Conservation (phyloP, 2,329 filamentous ascomycete genomes). For the Penicillium sp. region DNA sequence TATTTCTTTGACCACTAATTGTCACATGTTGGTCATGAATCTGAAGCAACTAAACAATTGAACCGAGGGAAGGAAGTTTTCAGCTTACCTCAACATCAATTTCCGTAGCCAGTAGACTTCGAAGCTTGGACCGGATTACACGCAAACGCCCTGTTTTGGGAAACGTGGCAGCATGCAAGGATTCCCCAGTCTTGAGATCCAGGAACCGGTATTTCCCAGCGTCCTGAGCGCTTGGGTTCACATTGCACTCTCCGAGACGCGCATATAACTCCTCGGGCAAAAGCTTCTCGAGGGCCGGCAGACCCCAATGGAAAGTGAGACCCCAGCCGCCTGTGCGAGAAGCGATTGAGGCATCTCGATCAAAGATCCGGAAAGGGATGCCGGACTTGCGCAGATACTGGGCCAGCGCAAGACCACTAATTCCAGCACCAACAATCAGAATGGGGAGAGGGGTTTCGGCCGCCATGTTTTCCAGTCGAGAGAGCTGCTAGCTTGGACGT, state of each 20-base stretch:
- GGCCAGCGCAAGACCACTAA: conserved; percentile 41
- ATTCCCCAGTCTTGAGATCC: conserved; percentile 51
- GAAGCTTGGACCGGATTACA: conserved; percentile 46
- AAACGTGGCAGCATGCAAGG: conserved; percentile 38
- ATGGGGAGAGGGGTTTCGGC: conserved; percentile 27
- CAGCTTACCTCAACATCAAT: conserved; percentile 47
- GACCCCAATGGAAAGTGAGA: conserved; percentile 61
- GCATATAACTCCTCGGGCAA: conserved; percentile 47
- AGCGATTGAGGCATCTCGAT: conserved; percentile 41
- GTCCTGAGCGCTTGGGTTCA: conserved; percentile 51
- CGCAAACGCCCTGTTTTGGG: conserved; percentile 46
- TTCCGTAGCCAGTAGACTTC: conserved; percentile 44
- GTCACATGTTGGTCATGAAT: neutral
- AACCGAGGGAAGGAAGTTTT: too few species aligned
- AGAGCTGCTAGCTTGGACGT: neutral
- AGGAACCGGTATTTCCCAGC: conserved; percentile 53
- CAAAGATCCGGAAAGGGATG: conserved; percentile 37
- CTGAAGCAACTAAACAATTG: neutral
- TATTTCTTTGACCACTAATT: conserved; percentile 39
- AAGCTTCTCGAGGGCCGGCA: conserved; percentile 50
- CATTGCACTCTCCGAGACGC: conserved; percentile 49
- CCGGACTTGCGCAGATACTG: conserved; percentile 34
- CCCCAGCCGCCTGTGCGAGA: conserved; percentile 58
- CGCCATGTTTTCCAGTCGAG: neutral
- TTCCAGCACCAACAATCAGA: conserved; percentile 42